phyloP scores from a whole-genome alignment of 2,329 filamentous ascomycete genomes.

The Sporothrix brasiliensis region DNA sequence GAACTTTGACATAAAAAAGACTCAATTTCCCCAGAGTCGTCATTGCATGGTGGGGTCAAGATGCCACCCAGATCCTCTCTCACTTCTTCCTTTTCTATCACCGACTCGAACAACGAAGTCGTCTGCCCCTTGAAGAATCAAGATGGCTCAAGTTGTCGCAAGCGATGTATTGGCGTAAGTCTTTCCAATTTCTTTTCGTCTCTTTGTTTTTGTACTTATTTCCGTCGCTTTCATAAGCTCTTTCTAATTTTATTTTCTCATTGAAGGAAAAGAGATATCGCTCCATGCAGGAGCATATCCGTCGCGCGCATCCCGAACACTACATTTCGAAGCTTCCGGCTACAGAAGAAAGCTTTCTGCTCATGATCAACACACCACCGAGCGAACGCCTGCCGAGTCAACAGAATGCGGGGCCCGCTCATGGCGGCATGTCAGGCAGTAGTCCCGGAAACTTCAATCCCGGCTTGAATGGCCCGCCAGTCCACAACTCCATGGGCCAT shows the following conservation, averaged over 20 bases:
- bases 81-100: conserved; percentile 88
- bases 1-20: neutral
- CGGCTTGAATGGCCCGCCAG: conserved; percentile 21
- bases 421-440: conserved; percentile 30
- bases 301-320: conserved; percentile 92
- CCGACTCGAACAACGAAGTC: conserved; percentile 92
- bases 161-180: conserved; percentile 97
- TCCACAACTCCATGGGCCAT: conserved; percentile 19
- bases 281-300: conserved; percentile 99
- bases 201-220: neutral
- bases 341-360: conserved; percentile 93
- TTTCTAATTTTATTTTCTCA: neutral
- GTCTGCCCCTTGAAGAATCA: conserved; percentile 95
- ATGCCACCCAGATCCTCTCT: conserved; percentile 90
- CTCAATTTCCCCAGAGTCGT: conserved; percentile 25
- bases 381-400: conserved; percentile 43
- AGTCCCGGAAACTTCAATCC: conserved; percentile 6
- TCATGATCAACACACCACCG: conserved; percentile 95
- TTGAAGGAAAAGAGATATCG: conserved; percentile 64
- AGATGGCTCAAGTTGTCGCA: conserved; percentile 94
- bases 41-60: conserved; percentile 62
- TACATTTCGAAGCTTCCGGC: conserved; percentile 98
- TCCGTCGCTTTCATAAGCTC: neutral
- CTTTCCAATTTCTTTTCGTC: conserved; percentile 42
- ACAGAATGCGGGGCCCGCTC: conserved; percentile 43